These are phyloP conservation scores for Kwoniella shivajii DNA, from an alignment of 1,284 basidiomycete genomes.

Conservation along the genomic window DNA sequence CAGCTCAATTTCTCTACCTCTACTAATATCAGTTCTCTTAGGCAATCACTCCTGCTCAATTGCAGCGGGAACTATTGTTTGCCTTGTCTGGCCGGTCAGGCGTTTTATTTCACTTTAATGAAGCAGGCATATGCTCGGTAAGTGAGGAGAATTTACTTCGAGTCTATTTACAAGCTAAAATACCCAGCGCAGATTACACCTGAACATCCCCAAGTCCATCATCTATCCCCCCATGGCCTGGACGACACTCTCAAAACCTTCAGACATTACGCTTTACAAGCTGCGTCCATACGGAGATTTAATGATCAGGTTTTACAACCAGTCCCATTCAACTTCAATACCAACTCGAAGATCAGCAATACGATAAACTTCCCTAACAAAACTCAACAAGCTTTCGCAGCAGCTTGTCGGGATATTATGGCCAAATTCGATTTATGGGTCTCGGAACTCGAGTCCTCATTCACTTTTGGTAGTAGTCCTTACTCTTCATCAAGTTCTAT, in stretches of 20 bases:
- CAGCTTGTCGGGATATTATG: constrained; percentile 67
- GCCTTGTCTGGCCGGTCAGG: constrained; percentile 42
- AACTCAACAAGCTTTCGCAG: constrained; percentile 77
- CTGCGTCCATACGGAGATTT: constrained; percentile 67
- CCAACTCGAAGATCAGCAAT: constrained; percentile 18
- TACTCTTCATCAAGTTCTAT: not conserved
- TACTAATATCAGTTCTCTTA: not conserved
- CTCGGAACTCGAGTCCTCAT: constrained; percentile 65
- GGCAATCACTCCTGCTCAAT: constrained; percentile 31
- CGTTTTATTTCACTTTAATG: constrained; percentile 29
- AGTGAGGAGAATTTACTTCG: constrained; percentile 4
- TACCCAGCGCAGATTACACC: constrained; percentile 15
- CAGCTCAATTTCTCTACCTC: not conserved
- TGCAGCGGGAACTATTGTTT: constrained; percentile 47
- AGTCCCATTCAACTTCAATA: constrained; percentile 16
- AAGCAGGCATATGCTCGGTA: constrained; percentile 29
- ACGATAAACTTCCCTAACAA: constrained; percentile 43
- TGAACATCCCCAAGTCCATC: constrained; percentile 44
- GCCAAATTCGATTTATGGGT: constrained; percentile 68
- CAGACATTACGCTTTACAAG: constrained; percentile 61
- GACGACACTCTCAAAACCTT: constrained; percentile 65
- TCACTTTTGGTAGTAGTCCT: constrained; percentile 55
- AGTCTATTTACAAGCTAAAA: not conserved
- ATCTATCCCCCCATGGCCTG: constrained; percentile 66
- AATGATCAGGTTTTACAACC: constrained; percentile 55